phyloP scores from a whole-genome alignment of 1,284 basidiomycete species.

The Ceraceosorus guamensis region DNA sequence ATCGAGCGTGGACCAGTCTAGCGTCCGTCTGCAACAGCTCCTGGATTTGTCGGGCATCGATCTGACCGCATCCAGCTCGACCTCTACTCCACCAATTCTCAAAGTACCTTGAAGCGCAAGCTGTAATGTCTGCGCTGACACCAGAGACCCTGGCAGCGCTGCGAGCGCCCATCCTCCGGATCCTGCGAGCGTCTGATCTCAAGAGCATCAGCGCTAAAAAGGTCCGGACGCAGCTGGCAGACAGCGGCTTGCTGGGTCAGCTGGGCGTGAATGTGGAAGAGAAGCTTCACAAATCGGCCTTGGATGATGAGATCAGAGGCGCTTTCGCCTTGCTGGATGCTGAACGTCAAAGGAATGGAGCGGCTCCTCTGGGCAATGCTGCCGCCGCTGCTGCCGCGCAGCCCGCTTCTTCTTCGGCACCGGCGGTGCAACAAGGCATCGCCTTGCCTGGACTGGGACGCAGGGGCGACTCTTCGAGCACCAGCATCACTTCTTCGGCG shows the following conservation, averaged over 20 bases:
- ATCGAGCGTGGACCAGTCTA: too few species aligned
- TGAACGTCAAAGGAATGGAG: not conserved
- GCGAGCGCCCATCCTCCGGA: slow-evolving; percentile 4
- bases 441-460: not conserved
- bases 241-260: not conserved
- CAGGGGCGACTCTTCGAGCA: not conserved
- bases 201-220: slow-evolving; percentile 3
- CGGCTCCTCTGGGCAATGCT: not conserved
- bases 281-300: not conserved
- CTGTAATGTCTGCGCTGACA: too few species aligned
- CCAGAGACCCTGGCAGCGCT: not conserved
- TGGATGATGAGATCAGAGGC: not conserved
- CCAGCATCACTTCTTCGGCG: not conserved
- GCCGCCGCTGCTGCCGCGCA: not conserved
- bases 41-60: too few species aligned
- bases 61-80: too few species aligned
- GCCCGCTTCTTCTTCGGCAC: not conserved
- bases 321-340: not conserved
- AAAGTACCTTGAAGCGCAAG: too few species aligned
- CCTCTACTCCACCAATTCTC: too few species aligned
- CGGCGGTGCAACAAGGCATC: not conserved
- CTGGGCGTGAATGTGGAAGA: not conserved
- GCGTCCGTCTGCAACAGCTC: too few species aligned
- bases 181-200: slow-evolving; percentile 5
- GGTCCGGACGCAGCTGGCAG: slow-evolving; percentile 2